Conservation (phyloP, 352 stramenopile species). For the Globisporangium echinulatum region DNA sequence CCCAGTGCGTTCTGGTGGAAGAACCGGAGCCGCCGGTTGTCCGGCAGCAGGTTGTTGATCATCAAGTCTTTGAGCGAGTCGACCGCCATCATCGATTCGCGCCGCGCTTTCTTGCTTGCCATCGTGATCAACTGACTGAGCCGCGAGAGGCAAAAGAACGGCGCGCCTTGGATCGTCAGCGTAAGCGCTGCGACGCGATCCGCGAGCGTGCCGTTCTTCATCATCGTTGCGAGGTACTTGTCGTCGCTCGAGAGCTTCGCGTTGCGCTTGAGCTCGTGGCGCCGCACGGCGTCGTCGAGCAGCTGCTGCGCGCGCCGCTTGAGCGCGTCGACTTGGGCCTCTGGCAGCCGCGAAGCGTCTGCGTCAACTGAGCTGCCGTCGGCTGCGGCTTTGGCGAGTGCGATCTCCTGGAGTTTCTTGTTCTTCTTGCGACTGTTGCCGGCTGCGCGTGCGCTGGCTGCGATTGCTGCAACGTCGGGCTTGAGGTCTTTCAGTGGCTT, state of each 20-base stretch:
- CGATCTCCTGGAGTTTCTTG: slow-evolving; percentile 9
- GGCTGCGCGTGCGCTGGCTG: not conserved
- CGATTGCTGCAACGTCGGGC: not conserved
- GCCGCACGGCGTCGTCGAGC: slow-evolving; percentile 50
- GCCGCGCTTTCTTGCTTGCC: slow-evolving; percentile 85
- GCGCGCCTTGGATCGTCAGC: slow-evolving; percentile 80
- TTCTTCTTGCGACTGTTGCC: slow-evolving; percentile 13
- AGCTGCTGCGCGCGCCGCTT: slow-evolving; percentile 59
- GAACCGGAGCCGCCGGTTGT: slow-evolving; percentile 69
- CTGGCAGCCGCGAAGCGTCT: slow-evolving; percentile 21
- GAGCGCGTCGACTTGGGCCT: slow-evolving; percentile 10
- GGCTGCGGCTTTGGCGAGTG: not conserved
- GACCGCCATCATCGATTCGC: slow-evolving; percentile 86
- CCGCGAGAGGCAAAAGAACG: slow-evolving; percentile 65
- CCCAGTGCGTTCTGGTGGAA: slow-evolving; percentile 77
- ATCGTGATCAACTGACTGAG: slow-evolving; percentile 85
- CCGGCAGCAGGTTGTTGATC: slow-evolving; percentile 86
- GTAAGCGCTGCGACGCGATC: slow-evolving; percentile 90
- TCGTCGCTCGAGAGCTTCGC: slow-evolving; percentile 77
- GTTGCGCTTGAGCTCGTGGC: slow-evolving; percentile 55
- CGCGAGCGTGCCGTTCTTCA: slow-evolving; percentile 84
- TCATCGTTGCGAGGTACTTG: slow-evolving; percentile 84
- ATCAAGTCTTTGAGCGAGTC: slow-evolving; percentile 94
- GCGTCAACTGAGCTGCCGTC: not conserved
- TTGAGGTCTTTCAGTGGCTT: slow-evolving; percentile 13